Base-by-base conservation (phyloP, 2,329 filamentous ascomycete species). In the Phialophora expanda region DNA sequence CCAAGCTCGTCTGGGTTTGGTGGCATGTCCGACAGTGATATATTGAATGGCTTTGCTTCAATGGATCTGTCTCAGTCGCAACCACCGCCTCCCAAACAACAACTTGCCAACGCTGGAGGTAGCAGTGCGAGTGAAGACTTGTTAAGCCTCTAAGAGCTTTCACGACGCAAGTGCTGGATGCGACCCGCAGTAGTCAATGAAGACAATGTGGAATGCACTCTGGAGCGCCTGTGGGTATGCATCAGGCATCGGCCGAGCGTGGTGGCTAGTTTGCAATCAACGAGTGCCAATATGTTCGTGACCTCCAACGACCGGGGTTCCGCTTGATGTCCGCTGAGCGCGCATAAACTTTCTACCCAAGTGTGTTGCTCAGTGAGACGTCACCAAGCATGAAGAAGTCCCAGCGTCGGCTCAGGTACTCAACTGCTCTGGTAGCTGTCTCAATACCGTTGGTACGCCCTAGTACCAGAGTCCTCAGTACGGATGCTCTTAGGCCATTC, bases 1-100 rank as follows among this genome's bases (percentile, higher is more conserved):
- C 62, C 64, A 38, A 73, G 61, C 72, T 76, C 56, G 73, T 76
- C 69, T 61, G 77, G 71, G 65, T 71, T 71, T 59, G 73, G 73
- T 68, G 73, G 75, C 65, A 72, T 76, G 69, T 73, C 76, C 32
- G 73, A 74, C 65, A 73, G 71, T 54, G 85, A 88, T 72, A 83
- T 97, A 83, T 83, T 89, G 82, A 92, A 92, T 75, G 93, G 93
- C 0, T 96, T 99, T 75, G 91, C 89, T 30, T 88, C 87, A 4
- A 83, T 99, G 80, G 89, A 92, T 79, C 82, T 99, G 75, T 86
- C 88, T 55, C 87, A 86, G 48, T 79, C 81, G 17, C 86, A 82
- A 69, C 86, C 89, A 70, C 87, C 90, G 20, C 67, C 67, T 24
- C 50, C 67, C 22, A 48, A 66, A 59, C 62, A 69, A 54, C 67